Base-by-base conservation (phyloP, 2,329 filamentous ascomycete genomes). In the Herpotrichia juniperi region DNA sequence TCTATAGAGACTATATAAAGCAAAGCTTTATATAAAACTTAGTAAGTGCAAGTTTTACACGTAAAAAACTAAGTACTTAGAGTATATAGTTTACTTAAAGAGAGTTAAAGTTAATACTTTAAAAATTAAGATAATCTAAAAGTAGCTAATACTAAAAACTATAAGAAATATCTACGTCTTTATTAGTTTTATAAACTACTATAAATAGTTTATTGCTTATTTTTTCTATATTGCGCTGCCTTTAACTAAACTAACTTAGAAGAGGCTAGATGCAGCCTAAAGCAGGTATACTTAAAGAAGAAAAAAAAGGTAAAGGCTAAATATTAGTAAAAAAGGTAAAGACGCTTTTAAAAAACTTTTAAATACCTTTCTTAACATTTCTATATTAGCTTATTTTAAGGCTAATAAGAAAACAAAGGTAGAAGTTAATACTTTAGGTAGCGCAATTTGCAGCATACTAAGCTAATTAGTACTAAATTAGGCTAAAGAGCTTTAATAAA, bases 111-210 rank as follows among this genome's bases (percentile, higher is more conserved):
- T 40, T 22, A 40, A 40, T 17, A 6, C 10, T 7, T 40, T 22
- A 19, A 19, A 16, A 16, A 22, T 40, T 22, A 19, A 40, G 17
- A 40, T 17, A 40, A 40, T 40, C 10, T 22, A 40, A 14, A 17
- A 40, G 35, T 40, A 16, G 35, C 35, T 40, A 40, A 6, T 21
- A 17, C 35, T 16, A 5, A 19, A 40, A 16, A 40, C 12, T 40
- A 16, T 40, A 4, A 7, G 22, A 7, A 14, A 40, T 40, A 40
- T 40, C 22, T 40, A 16, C 22, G 35, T 40, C 22, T 40, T 40
- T 22, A 40, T 40, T 22, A n/a, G 35, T 10, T 40, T 40, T 40
- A 40, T 40, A 40, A 40, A 40, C 35, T 40, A 40, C 16, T 40
- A 40, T 40, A 21, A 17, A 9, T 14, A n/a, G 8, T 34, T 34